phyloP scores from a whole-genome alignment of 495 filamentous ascomycete species.

The Podospora anserina region DNA sequence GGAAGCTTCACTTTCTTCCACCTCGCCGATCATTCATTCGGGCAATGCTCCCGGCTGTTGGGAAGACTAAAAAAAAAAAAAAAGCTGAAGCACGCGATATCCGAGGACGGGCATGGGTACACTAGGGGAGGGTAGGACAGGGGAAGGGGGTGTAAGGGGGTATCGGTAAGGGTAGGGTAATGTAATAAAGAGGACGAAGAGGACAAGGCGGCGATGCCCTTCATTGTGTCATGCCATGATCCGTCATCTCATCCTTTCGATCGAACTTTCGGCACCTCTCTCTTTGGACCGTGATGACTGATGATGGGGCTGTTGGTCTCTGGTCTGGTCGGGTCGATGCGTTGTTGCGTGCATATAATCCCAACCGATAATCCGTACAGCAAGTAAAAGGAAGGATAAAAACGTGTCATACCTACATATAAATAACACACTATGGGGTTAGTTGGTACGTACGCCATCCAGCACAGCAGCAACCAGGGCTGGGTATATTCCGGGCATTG shows the following conservation, averaged over 20 bases:
- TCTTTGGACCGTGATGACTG: background rate
- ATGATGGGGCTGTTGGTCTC: too few species aligned
- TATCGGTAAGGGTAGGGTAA: background rate
- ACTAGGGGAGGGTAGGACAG: background rate
- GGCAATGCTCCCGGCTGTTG: background rate
- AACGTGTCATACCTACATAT: background rate
- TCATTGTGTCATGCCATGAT: background rate
- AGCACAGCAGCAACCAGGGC: background rate
- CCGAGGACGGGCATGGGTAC: background rate
- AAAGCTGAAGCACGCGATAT: background rate
- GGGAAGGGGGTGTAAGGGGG: background rate
- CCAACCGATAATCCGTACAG: background rate
- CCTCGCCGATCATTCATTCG: background rate
- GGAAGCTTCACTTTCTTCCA: background rate
- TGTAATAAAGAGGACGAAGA: background rate
- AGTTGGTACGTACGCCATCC: background rate
- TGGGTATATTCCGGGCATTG: background rate
- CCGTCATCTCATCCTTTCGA: background rate
- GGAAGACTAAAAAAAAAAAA: background rate
- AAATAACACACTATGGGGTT: background rate
- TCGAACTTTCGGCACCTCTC: background rate
- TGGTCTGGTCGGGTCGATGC: too few species aligned
- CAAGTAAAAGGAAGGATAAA: background rate
- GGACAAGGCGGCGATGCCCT: background rate
- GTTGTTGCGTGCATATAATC: background rate